Percentiles rank a stretch among this genome's conserved stretches.
Conservation (phyloP, 805 yeast genomes). For the Kazachstania viticola region DNA sequence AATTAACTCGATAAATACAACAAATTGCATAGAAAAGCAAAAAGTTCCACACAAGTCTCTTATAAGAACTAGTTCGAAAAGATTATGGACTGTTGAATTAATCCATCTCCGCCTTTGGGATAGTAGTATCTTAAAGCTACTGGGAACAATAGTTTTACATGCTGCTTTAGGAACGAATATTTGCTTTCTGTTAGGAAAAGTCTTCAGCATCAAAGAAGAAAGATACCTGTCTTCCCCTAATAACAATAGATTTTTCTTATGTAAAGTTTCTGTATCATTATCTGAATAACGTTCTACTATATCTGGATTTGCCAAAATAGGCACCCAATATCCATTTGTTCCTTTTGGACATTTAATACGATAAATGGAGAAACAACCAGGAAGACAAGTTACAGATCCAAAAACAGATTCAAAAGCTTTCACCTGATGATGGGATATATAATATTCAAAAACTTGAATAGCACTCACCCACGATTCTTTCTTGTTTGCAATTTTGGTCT, state of each 20-base stretch:
- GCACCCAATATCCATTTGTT: slow-evolving; percentile 75
- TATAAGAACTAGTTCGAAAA: slow-evolving; percentile 76
- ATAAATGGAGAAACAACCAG: slow-evolving; percentile 91
- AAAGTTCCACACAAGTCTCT: slow-evolving; percentile 88
- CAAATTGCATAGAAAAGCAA: slow-evolving; percentile 91
- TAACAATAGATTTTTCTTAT: slow-evolving; percentile 71
- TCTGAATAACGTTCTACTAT: slow-evolving; percentile 87
- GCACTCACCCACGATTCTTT: slow-evolving; percentile 79
- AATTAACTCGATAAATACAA: slow-evolving; percentile 68
- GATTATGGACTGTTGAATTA: slow-evolving; percentile 85
- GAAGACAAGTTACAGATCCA: slow-evolving; percentile 90
- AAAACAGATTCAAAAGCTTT: slow-evolving; percentile 89
- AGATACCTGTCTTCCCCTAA: slow-evolving; percentile 87
- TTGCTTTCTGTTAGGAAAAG: slow-evolving; percentile 84
- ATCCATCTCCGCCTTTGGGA: slow-evolving; percentile 97
- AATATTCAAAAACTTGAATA: slow-evolving; percentile 88
- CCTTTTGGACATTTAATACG: slow-evolving; percentile 87
- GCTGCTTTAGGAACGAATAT: slow-evolving; percentile 83
- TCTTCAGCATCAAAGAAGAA: slow-evolving; percentile 73
- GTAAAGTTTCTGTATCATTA: slow-evolving; percentile 72
- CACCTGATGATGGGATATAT: slow-evolving; percentile 86
- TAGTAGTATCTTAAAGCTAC: slow-evolving; percentile 59
- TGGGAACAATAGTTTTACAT: slow-evolving; percentile 84
- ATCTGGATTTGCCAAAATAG: slow-evolving; percentile 84
- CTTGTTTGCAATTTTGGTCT: slow-evolving; percentile 83